phyloP scores from a whole-genome alignment of 2,329 filamentous ascomycete species.

The Botrytis porri region DNA sequence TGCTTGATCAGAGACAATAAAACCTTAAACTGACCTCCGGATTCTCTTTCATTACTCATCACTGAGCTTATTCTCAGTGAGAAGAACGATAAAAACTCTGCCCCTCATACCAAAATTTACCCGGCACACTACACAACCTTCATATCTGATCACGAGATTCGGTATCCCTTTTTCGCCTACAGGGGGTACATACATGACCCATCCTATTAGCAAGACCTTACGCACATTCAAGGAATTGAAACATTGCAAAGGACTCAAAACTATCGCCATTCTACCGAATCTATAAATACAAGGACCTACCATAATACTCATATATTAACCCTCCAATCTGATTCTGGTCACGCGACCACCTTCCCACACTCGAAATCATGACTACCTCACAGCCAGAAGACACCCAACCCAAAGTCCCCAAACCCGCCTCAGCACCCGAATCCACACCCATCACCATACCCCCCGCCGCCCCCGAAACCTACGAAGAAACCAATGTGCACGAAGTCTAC shows the following conservation, averaged over 20 bases:
- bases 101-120: not conserved
- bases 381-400: not conserved
- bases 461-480: slow-evolving; percentile 67
- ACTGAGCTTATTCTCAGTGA: not conserved
- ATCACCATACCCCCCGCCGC: not conserved
- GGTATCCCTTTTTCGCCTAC: not conserved
- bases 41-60: not conserved
- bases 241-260: not conserved
- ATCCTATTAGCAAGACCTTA: not conserved
- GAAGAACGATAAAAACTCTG: not conserved
- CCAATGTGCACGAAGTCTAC: slow-evolving; percentile 90
- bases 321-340: not conserved
- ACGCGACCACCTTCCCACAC: not conserved
- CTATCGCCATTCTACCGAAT: not conserved
- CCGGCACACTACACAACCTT: not conserved
- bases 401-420: not conserved
- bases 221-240: not conserved
- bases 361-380: slow-evolving; percentile 9
- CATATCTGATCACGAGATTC: not conserved
- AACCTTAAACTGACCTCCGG: slow-evolving; percentile 11
- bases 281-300: not conserved
- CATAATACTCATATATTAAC: not conserved
- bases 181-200: not conserved
- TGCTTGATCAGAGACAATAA: not conserved
- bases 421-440: slow-evolving; percentile 2